Base-by-base conservation (phyloP, 2,329 filamentous ascomycete genomes). In the Tolypocladium nubicola region DNA sequence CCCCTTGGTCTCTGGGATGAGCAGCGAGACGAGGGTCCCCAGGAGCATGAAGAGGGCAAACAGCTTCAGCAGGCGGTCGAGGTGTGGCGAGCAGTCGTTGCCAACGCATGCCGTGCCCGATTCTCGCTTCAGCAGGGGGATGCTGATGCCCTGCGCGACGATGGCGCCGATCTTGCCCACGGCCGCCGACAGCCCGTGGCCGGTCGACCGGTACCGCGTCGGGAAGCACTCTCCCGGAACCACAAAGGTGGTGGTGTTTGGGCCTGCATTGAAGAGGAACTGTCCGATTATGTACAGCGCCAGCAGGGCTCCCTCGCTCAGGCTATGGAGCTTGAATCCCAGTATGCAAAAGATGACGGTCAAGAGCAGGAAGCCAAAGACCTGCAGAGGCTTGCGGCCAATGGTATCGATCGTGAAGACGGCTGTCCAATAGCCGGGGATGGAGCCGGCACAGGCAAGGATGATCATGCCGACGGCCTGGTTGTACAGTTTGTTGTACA, bases 41-140 rank as follows among this genome's bases (percentile, higher is more conserved):
- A 81, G 79, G 7, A 92, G 76, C 89, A 91, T 92, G 76, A 93
- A 91, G 11, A 90, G 76, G 0, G 87, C 87, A 70, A 89, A 91
- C 41, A 91, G 87, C 68, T 90, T 79, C 75, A 93, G 85, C 41
- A 92, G 80, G 57, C 87, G 84, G 68, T 88, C 80, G 56, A 92
- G 78, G 80, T 86, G 88, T 0, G 79, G 77, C 1, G 75, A 74
- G 62, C 79, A 82, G 9, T 65, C 65, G 1, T 71, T 76, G 0
- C 79, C 79, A 23, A 75, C 72, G 59, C 80, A 81, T 19, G 75
- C 69, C 9, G 75, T 72, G 0, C 75, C 71, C 0, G 79, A 74
- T 33, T 84, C 86, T 38, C 79, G 79, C 21, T 79, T 80, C 16
- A 85, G 75, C 16, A 88, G 71, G 1, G 84, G 83, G 11, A 84